These are phyloP conservation scores for Pyronema domesticum DNA, from an alignment of 495 filamentous ascomycete genomes.

Conservation along the genomic window DNA sequence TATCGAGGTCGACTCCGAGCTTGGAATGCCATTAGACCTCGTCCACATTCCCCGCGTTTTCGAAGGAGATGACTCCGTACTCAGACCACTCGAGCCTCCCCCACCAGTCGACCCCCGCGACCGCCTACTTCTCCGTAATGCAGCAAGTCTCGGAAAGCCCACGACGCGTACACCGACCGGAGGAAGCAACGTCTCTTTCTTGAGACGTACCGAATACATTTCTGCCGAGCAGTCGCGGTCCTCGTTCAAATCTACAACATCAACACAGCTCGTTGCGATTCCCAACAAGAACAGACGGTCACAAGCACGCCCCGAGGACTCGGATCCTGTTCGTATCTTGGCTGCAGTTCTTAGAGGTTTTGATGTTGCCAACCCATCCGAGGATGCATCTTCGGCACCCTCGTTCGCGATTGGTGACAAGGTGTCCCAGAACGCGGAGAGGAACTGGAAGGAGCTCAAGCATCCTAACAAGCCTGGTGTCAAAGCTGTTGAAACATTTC, in stretches of 20 bases:
- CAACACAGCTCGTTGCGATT: slow-evolving; percentile 24
- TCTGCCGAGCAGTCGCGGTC: slow-evolving; percentile 43
- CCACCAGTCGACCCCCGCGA: slow-evolving; percentile 65
- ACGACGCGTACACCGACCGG: slow-evolving; percentile 38
- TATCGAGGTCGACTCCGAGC: slow-evolving; percentile 91
- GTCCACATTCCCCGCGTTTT: slow-evolving; percentile 89
- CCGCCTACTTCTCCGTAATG: slow-evolving; percentile 57
- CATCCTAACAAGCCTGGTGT: slow-evolving; percentile 71
- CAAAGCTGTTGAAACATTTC: slow-evolving; percentile 59
- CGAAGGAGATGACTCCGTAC: slow-evolving; percentile 83
- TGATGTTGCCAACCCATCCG: slow-evolving; percentile 54
- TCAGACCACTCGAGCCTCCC: slow-evolving; percentile 52
- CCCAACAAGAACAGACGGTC: slow-evolving; percentile 29
- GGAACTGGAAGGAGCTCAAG: slow-evolving; percentile 55
- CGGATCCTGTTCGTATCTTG: slow-evolving; percentile 63
- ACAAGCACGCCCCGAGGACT: slow-evolving; percentile 43
- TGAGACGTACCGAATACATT: slow-evolving; percentile 91
- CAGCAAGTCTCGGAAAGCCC: slow-evolving; percentile 66
- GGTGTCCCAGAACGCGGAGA: slow-evolving; percentile 37
- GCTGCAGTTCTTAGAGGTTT: slow-evolving; percentile 72
- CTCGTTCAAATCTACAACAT: slow-evolving; percentile 25
- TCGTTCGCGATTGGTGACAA: slow-evolving; percentile 36
- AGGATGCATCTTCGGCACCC: slow-evolving; percentile 27
- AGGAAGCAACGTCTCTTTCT: slow-evolving; percentile 57
- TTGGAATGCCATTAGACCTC: slow-evolving; percentile 91